Evolutionary conservation across 345 rosid species (phyloP).

Genomic region (Aquilaria sinensis): DNA sequence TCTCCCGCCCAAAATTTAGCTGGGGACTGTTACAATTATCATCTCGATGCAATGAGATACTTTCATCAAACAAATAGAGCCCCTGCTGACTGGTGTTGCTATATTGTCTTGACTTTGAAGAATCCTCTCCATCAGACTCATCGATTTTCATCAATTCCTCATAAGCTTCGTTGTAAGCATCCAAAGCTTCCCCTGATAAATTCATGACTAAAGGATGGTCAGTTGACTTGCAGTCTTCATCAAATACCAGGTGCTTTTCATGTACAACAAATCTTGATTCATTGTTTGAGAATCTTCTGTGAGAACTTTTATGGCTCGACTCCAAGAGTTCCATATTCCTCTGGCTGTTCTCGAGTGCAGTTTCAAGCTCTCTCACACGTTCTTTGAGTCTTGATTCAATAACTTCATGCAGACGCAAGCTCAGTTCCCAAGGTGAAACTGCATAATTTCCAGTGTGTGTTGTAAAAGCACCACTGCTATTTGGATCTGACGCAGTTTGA

Average conservation of each 20-base stretch:
- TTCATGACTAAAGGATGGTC: slow-evolving; percentile 59
- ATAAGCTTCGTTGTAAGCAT: slow-evolving; percentile 66
- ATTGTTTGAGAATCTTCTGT: slow-evolving; percentile 26
- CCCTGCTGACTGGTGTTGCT: slow-evolving; percentile 21
- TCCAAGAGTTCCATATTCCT: slow-evolving; percentile 51
- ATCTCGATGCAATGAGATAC: slow-evolving; percentile 19
- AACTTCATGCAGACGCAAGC: slow-evolving; percentile 63
- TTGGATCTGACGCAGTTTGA: slow-evolving; percentile 37
- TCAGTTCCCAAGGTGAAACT: slow-evolving; percentile 74
- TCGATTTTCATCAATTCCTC: slow-evolving; percentile 61
- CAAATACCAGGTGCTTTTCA: slow-evolving; percentile 22
- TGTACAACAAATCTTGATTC: slow-evolving; percentile 18
- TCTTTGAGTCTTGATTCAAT: slow-evolving; percentile 61
- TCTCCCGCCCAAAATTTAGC: neutral
- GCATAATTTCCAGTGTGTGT: slow-evolving; percentile 46
- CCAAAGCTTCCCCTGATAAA: slow-evolving; percentile 70
- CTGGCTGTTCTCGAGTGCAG: slow-evolving; percentile 67
- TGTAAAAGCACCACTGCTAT: slow-evolving; percentile 49
- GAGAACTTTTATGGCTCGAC: slow-evolving; percentile 28
- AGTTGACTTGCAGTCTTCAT: slow-evolving; percentile 20
- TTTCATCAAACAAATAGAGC: slow-evolving; percentile 19
- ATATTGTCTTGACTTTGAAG: slow-evolving; percentile 18
- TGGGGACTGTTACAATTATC: slow-evolving; percentile 13
- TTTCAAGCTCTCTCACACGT: slow-evolving; percentile 64
- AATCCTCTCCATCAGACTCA: slow-evolving; percentile 55